Evolutionary conservation across 2,329 filamentous ascomycete genomes (phyloP).

Genomic region (Stagonosporopsis chrysanthemi): DNA sequence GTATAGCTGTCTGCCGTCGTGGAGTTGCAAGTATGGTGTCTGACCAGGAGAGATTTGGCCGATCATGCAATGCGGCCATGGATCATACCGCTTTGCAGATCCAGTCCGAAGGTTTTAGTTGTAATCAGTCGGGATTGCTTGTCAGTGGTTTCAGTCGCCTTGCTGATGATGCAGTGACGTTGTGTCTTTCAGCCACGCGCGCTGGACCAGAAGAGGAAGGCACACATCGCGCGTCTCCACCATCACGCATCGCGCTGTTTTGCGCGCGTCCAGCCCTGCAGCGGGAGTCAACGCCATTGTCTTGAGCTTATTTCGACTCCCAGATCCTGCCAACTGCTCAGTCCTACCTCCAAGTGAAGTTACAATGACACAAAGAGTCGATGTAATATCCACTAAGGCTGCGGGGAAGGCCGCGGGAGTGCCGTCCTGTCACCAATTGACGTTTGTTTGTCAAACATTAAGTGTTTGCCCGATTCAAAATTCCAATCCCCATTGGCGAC

Average conservation of each 20-base stretch:
- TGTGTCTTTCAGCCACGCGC: slow-evolving; percentile 16
- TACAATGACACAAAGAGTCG: neutral
- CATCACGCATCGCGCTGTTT: slow-evolving; percentile 24
- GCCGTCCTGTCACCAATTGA: neutral
- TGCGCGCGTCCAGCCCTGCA: slow-evolving; percentile 27
- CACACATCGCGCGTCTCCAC: slow-evolving; percentile 29
- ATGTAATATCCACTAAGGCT: neutral
- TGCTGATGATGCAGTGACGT: slow-evolving; percentile 12
- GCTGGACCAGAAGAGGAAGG: slow-evolving; percentile 32
- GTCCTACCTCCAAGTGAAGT: neutral
- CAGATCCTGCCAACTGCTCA: neutral
- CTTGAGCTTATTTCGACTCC: slow-evolving; percentile 35
- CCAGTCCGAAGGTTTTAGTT: no score
- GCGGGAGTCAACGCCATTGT: slow-evolving; percentile 26
- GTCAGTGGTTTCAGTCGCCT: neutral
- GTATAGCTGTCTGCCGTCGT: neutral
- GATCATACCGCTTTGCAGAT: neutral
- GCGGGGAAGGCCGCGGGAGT: slow-evolving; percentile 3
- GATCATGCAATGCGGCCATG: neutral
- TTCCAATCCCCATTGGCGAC: slow-evolving; percentile 5
- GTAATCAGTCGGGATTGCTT: neutral
- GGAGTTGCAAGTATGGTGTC: neutral
- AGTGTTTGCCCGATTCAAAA: slow-evolving; percentile 12
- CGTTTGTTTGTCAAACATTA: slow-evolving; percentile 2
- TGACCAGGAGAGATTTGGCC: neutral